These are phyloP conservation scores for Hygrophila difformis DNA, from an alignment of 257 asterid species.

Conservation along the genomic window DNA sequence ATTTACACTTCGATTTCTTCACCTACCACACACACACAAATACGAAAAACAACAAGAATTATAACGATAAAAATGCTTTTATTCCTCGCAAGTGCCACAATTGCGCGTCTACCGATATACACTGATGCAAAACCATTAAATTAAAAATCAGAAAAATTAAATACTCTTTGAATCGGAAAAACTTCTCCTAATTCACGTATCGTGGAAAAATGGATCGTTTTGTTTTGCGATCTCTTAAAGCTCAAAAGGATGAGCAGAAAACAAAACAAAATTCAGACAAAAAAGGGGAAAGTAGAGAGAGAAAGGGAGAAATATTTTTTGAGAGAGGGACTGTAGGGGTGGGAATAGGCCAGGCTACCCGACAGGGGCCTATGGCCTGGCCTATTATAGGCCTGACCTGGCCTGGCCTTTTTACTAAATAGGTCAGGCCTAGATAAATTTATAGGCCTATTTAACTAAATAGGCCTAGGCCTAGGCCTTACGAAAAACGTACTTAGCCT, in stretches of 20 bases:
- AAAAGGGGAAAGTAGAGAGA: slow-evolving; percentile 17
- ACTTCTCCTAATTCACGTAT: slow-evolving; percentile 21
- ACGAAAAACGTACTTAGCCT: too few species aligned
- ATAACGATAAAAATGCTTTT: too few species aligned
- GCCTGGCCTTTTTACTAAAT: too few species aligned
- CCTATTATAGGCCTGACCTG: too few species aligned
- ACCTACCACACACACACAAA: slow-evolving; percentile 40
- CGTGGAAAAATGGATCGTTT: slow-evolving; percentile 44
- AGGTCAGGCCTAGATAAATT: too few species aligned
- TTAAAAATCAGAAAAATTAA: neutral
- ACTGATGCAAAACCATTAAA: slow-evolving; percentile 4
- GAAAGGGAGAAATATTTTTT: slow-evolving; percentile 10
- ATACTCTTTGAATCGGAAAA: slow-evolving; percentile 17
- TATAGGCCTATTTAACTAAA: too few species aligned
- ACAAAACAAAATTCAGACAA: slow-evolving; percentile 26
- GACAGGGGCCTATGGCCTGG: too few species aligned
- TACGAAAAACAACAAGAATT: slow-evolving; percentile 8
- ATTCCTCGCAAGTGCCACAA: slow-evolving; percentile 11
- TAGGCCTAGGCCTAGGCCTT: too few species aligned
- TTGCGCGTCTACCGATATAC: slow-evolving; percentile 16
- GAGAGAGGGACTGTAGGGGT: too few species aligned
- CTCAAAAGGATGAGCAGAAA: slow-evolving; percentile 43
- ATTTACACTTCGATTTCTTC: slow-evolving; percentile 31
- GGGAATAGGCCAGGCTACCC: too few species aligned
- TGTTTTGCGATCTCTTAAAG: slow-evolving; percentile 48